A percentile compares a stretch with the other conserved stretches of the same genome.
These are phyloP conservation scores for Catunica adiposa DNA, from an alignment of 2,329 filamentous ascomycete genomes.

Conservation along the genomic window DNA sequence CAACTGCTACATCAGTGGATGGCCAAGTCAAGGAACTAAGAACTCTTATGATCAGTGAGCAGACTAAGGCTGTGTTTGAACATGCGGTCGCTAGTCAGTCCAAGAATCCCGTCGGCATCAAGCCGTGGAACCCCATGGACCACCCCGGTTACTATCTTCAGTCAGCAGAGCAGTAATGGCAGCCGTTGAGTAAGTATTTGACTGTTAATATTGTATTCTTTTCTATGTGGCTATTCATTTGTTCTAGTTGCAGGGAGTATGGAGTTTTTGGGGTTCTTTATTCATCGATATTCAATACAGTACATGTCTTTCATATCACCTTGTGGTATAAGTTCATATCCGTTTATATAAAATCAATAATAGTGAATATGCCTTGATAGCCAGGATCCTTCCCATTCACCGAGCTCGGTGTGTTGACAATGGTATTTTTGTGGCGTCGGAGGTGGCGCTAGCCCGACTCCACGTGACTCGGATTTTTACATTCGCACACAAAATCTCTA, in stretches of 20 bases:
- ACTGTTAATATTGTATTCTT: not conserved
- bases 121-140: slow-evolving; percentile 41
- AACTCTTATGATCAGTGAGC: slow-evolving; percentile 29
- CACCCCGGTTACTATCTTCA: slow-evolving; percentile 37
- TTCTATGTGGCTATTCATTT: not conserved
- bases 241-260: slow-evolving; percentile 1
- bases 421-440: slow-evolving; percentile 5
- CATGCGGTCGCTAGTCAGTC: slow-evolving; percentile 36
- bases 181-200: not conserved
- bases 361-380: no score
- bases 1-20: slow-evolving; percentile 6
- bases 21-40: slow-evolving; percentile 30
- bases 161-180: not conserved
- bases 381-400: not conserved
- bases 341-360: no score
- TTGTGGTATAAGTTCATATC: no score
- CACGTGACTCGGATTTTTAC: slow-evolving; percentile 10
- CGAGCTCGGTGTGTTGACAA: not conserved
- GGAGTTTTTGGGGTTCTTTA: not conserved
- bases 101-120: slow-evolving; percentile 39
- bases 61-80: slow-evolving; percentile 33
- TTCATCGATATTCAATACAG: no score
- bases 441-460: slow-evolving; percentile 10
- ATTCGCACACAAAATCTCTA: slow-evolving; percentile 13
- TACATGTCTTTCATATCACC: not conserved